Evolutionary conservation across 371 early-diverging fungal species (phyloP).

Genomic region (Apophysomyces trapeziformis): DNA sequence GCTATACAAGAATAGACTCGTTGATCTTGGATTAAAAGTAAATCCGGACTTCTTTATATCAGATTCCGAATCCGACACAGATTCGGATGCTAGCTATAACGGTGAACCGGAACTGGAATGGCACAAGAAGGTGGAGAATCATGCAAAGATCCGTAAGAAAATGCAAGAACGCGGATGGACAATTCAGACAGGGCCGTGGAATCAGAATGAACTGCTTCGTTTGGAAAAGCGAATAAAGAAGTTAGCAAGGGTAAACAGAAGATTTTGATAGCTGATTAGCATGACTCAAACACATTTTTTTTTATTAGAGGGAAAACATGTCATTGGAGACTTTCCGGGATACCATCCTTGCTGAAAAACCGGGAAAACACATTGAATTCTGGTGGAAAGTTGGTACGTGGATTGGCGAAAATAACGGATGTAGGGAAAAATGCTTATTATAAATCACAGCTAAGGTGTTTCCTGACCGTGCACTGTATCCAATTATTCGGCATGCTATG

Average conservation of each 20-base stretch:
- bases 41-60: conserved; percentile 20
- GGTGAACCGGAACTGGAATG: conserved; percentile 10
- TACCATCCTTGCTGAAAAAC: not conserved
- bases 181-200: conserved; percentile 4
- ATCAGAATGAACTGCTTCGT: conserved; percentile 4
- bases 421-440: not conserved
- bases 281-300: not conserved
- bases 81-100: conserved; percentile 14
- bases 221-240: conserved; percentile 24
- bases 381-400: conserved; percentile 12
- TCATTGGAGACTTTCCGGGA: conserved; percentile 13
- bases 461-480: conserved; percentile 13
- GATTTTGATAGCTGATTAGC: not conserved
- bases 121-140: not conserved
- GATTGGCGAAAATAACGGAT: not conserved
- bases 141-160: not conserved
- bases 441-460: conserved; percentile 13
- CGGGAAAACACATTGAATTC: not conserved
- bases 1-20: not conserved
- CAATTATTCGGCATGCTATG: not conserved
- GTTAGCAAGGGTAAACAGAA: conserved; percentile 12
- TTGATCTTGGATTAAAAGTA: not conserved
- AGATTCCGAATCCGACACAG: conserved; percentile 17
- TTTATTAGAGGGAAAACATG: conserved; percentile 11
- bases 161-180: conserved; percentile 5